Evolutionary conservation across 179 eudicot genomes (phyloP), one percentile per base, ranked within the genome.

Genomic region (Spinacia oleracea): DNA sequence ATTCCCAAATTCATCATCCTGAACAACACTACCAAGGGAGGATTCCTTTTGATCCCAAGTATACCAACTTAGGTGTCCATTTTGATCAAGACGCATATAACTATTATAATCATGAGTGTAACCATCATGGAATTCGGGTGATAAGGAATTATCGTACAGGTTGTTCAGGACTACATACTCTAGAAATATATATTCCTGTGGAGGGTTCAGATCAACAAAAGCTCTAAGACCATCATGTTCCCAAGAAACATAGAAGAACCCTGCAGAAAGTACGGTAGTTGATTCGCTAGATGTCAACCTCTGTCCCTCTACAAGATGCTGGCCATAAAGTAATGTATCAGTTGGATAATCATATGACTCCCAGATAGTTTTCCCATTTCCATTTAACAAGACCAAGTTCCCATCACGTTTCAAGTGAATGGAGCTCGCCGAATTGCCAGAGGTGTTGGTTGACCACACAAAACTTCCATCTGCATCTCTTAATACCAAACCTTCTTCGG

Each of bases 371-470:
- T 27, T 6, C 5, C 76, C 76, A 0, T 11, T 70, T 40, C 25
- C 32, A 45, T 46, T 46, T 9, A 31, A 14, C 8, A 78, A 73
- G 9, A 58, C 42, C 50, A 78, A 71, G 40, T 60, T 59, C 12
- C 81, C 81, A 31, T 42, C 20, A 42, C 32, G 11, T 11, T 43
- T 16, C 27, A 78, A 60, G 0, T 59, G 16, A 21, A 58, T 45
- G 35, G 45, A 70, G 3, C 16, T 56, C n/a, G 34, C 76, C 2
- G 42, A 46, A 43, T 0, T 32, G 31, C 63, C 29, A 56, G 63
- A 53, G 21, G 79, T 77, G 14, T 51, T 67, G 14, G 76, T 58
- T 20, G 81, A 78, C 81, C 81, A 78, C 21, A 71, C 81, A 0
- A 21, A n/a, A 23, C 18, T 23, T 21, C 76, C 81, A 29, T 60